phyloP scores from a whole-genome alignment of 306 rosid species.

The Lathyrus sativus region DNA sequence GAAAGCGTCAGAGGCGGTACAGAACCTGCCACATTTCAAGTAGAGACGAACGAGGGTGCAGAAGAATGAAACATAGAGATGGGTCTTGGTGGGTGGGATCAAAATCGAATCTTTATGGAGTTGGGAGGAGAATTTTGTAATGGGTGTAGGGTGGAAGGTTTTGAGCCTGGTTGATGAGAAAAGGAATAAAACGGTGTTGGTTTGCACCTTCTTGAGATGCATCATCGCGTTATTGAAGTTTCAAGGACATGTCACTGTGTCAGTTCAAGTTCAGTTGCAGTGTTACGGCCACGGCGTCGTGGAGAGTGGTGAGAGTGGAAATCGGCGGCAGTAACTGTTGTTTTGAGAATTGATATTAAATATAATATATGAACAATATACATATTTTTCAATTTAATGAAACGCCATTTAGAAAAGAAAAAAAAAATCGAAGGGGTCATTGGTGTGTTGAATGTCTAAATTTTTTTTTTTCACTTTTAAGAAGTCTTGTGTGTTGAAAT shows the following conservation, averaged over 20 bases:
- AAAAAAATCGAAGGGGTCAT: too few relatives aligned
- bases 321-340: too few relatives aligned
- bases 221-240: slow-evolving; percentile 27
- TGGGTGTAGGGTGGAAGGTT: slow-evolving; percentile 27
- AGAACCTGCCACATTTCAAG: slow-evolving; percentile 57
- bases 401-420: too few relatives aligned
- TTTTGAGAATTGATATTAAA: too few relatives aligned
- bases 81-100: slow-evolving; percentile 47
- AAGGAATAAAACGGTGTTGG: slow-evolving; percentile 30
- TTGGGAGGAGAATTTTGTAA: slow-evolving; percentile 27
- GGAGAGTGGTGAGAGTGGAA: too few relatives aligned
- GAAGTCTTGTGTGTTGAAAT: too few relatives aligned
- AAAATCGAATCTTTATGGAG: slow-evolving; percentile 18
- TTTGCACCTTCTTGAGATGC: slow-evolving; percentile 47
- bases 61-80: slow-evolving; percentile 64
- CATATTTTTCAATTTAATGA: too few relatives aligned
- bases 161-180: slow-evolving; percentile 37
- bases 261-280: too few relatives aligned
- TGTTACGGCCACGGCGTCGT: too few relatives aligned
- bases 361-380: too few relatives aligned
- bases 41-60: slow-evolving; percentile 75
- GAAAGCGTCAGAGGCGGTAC: slow-evolving; percentile 50
- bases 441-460: too few relatives aligned
- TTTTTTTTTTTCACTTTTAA: too few relatives aligned
- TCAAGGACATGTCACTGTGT: not conserved